A percentile compares a stretch with the other conserved stretches of the same genome.
These are phyloP conservation scores for Dryas octopetala DNA, from an alignment of 306 rosid genomes.

Conservation along the genomic window DNA sequence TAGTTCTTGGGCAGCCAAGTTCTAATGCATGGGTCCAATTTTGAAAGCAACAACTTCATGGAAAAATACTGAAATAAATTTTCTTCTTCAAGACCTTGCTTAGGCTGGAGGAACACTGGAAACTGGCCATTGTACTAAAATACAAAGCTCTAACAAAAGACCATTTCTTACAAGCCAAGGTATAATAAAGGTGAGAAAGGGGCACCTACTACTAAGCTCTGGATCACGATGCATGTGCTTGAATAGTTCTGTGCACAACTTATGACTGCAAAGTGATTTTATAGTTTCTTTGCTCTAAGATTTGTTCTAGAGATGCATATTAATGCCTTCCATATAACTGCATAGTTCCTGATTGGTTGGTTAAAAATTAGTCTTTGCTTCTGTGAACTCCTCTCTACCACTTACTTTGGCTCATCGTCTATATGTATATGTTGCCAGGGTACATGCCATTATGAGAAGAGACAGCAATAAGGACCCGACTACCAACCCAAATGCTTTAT, in stretches of 20 bases:
- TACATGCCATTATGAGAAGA: slow-evolving; percentile 66
- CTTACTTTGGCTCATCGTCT: slow-evolving; percentile 13
- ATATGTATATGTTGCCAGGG: slow-evolving; percentile 49
- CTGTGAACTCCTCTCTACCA: background rate
- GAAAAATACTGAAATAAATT: no score
- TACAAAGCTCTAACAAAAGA: background rate
- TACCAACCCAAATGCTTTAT: slow-evolving; percentile 55
- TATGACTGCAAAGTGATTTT: background rate
- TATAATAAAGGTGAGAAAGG: background rate
- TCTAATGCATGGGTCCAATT: no score
- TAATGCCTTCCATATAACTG: background rate
- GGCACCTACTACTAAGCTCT: background rate
- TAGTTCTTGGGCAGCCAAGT: no score
- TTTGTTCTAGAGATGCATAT: background rate
- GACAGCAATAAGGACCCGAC: slow-evolving; percentile 70
- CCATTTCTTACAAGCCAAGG: slow-evolving; percentile 1
- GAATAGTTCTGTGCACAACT: background rate
- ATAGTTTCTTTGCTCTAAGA: background rate
- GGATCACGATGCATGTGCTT: background rate
- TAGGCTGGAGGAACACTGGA: no score
- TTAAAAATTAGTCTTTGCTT: background rate
- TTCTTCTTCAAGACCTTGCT: no score
- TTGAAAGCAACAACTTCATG: no score
- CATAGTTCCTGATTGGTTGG: background rate
- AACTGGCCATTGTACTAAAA: background rate